Base-by-base conservation (phyloP, 345 rosid species). In the Camelina laxa region DNA sequence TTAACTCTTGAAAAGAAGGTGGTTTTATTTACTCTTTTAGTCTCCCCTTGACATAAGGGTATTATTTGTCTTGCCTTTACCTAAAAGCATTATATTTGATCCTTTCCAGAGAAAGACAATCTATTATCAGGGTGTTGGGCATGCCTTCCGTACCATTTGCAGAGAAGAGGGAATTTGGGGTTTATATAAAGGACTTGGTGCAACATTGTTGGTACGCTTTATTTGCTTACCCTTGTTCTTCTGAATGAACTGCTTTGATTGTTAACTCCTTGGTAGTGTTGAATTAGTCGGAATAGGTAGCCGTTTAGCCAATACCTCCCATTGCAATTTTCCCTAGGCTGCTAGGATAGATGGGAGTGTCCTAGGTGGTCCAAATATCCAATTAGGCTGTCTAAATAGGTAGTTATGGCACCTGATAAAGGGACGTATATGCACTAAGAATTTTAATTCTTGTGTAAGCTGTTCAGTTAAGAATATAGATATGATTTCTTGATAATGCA, bases 111-210 rank as follows among this genome's bases (percentile, higher is more conserved):
- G 86, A 73, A 92, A 84, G 65, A 76, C 79, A 13, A 66, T 85
- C 1, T 95, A 95, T 82, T 95, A 95, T 75, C 85, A 90, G 63
- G 98, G 97, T 54, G 85, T 95, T 58, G 83, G 86, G 76, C 96
- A 95, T 92, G 82, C 99, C 55, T 86, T 95, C 76, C 82, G 61
- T 75, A 95, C 98, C 47, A 95, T 95, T 38, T 79, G 81, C 85
- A 83, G 65, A 80, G 98, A 95, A 54, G 99, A 95, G 74, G 98
- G 97, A 11, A 57, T 83, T 67, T 74, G 80, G 72, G 98, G 99
- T 49, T 84, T 95, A 35, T 92, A 95, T 79, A 95, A 89, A 75
- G 99, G 99, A 79, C 96, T 92, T 61, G 96, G 98, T 67, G 88
- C 98, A 17, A 95, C 99, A 35, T 84, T 95, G 62, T 64, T 92